These are phyloP conservation scores for Protomyces arabidopsidicola DNA, from an alignment of 1,139 yeast genomes.

Conservation along the genomic window DNA sequence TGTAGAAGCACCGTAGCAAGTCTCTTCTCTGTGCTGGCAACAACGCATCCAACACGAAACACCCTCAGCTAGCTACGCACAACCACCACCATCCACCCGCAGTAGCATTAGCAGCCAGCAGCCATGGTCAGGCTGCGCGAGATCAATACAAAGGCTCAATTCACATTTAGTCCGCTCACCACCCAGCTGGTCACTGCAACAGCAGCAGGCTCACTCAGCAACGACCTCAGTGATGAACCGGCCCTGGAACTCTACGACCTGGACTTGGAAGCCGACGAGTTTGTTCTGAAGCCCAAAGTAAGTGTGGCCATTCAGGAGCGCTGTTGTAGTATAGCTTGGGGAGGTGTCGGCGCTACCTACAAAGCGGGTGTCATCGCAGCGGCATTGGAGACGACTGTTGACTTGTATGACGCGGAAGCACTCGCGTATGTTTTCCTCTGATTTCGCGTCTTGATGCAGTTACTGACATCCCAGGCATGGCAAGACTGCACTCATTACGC, in stretches of 20 bases:
- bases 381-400: constrained; percentile 58
- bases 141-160: constrained; percentile 24
- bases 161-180: constrained; percentile 17
- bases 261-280: constrained; percentile 5
- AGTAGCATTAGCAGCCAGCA: not conserved
- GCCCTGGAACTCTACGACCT: constrained; percentile 15
- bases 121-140: constrained; percentile 19
- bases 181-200: constrained; percentile 14
- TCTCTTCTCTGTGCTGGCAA: not conserved
- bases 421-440: not conserved
- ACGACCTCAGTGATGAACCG: constrained; percentile 13
- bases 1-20: not conserved
- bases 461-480: constrained; percentile 7
- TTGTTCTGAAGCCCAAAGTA: not conserved
- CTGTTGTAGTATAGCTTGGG: constrained; percentile 77
- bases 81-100: not conserved
- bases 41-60: not conserved
- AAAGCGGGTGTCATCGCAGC: constrained; percentile 69
- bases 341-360: constrained; percentile 55
- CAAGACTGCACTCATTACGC: constrained; percentile 32
- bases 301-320: not conserved
- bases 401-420: not conserved
- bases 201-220: constrained; percentile 21
- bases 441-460: not conserved
- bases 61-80: not conserved